Percentiles rank a stretch among this genome's conserved stretches.
phyloP scores from a whole-genome alignment of 768 basidiomycete species.

The Boletus reticuloceps region DNA sequence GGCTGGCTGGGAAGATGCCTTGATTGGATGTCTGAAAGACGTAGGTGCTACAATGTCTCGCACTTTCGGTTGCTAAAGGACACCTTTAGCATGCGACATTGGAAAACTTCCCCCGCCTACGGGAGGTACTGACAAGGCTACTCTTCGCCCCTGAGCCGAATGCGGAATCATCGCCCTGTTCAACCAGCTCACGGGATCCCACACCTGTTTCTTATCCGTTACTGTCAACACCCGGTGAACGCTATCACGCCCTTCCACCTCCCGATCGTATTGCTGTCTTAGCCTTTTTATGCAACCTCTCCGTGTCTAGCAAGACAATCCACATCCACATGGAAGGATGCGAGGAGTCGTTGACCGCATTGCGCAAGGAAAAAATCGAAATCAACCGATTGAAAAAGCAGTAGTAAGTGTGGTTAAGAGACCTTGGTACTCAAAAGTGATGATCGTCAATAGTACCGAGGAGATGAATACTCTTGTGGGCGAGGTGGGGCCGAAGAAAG shows the following conservation, averaged over 20 bases:
- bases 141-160: slow-evolving; percentile 63
- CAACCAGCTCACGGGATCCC: slow-evolving; percentile 47
- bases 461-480: slow-evolving; percentile 67
- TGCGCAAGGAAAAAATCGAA: slow-evolving; percentile 94
- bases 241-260: slow-evolving; percentile 71
- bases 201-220: slow-evolving; percentile 44
- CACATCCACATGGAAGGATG: slow-evolving; percentile 88
- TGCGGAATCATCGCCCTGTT: slow-evolving; percentile 40
- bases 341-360: slow-evolving; percentile 84
- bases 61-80: neutral
- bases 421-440: slow-evolving; percentile 13
- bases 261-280: slow-evolving; percentile 84
- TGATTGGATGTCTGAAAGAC: slow-evolving; percentile 86
- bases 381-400: slow-evolving; percentile 88
- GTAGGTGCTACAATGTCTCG: slow-evolving; percentile 47
- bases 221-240: slow-evolving; percentile 55
- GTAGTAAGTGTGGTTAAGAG: slow-evolving; percentile 54
- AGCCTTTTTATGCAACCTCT: slow-evolving; percentile 85
- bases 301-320: slow-evolving; percentile 85
- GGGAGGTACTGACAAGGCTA: slow-evolving; percentile 66
- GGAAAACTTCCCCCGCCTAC: slow-evolving; percentile 68
- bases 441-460: slow-evolving; percentile 49
- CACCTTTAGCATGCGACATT: slow-evolving; percentile 65
- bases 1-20: slow-evolving; percentile 88
- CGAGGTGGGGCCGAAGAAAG: slow-evolving; percentile 51